Conservation (phyloP, 352 stramenopile species). For the Globisporangium rhizosaccharum region DNA sequence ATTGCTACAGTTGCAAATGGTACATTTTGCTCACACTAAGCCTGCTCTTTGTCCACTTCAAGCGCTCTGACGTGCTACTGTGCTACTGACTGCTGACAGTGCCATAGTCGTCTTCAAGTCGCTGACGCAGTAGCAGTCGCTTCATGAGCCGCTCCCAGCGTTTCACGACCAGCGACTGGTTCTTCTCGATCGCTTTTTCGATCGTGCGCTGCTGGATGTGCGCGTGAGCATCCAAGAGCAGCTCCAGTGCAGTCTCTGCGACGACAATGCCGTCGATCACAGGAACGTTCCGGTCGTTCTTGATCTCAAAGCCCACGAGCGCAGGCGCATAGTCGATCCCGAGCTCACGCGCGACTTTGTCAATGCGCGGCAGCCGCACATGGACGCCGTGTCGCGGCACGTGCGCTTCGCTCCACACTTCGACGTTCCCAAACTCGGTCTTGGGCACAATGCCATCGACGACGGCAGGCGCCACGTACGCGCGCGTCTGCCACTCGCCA, state of each 20-base stretch:
- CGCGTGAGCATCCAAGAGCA: slow-evolving; percentile 67
- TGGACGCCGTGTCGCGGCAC: slow-evolving; percentile 56
- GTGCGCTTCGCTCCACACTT: slow-evolving; percentile 76
- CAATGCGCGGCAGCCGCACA: slow-evolving; percentile 55
- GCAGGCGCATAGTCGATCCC: slow-evolving; percentile 78
- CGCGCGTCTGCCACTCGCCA: slow-evolving; percentile 73
- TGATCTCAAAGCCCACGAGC: slow-evolving; percentile 73
- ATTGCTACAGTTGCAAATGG: too few species aligned
- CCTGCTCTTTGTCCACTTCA: not conserved
- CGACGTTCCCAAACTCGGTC: slow-evolving; percentile 85
- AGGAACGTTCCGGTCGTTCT: slow-evolving; percentile 56
- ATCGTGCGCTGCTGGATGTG: slow-evolving; percentile 60
- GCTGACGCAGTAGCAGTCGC: slow-evolving; percentile 56
- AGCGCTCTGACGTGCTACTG: too few species aligned
- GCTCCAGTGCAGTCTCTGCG: slow-evolving; percentile 24
- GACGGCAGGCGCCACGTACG: slow-evolving; percentile 39
- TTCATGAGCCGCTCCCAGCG: slow-evolving; percentile 68
- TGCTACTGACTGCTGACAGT: slow-evolving; percentile 19
- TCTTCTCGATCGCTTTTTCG: slow-evolving; percentile 64
- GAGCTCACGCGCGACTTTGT: slow-evolving; percentile 53
- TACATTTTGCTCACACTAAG: too few species aligned
- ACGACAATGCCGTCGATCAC: slow-evolving; percentile 78
- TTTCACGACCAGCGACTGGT: slow-evolving; percentile 43
- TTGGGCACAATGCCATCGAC: slow-evolving; percentile 68
- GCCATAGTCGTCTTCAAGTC: slow-evolving; percentile 78